A percentile compares a stretch with the other conserved stretches of the same genome.
phyloP scores from a whole-genome alignment of 2,329 filamentous ascomycete species.

The Clonostachys solani region DNA sequence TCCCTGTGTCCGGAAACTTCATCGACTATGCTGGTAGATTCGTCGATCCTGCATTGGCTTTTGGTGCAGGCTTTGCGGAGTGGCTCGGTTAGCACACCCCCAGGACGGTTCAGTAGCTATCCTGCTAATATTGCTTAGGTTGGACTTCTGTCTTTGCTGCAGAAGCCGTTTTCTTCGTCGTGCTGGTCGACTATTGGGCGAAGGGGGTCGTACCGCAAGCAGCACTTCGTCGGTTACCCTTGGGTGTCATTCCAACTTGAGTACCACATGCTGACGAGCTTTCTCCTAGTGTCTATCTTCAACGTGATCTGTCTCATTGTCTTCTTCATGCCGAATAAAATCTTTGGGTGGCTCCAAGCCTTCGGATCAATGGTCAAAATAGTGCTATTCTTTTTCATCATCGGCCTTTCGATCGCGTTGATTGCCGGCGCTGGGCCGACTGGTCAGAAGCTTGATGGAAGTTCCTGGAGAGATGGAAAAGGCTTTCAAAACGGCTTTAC shows the following conservation, averaged over 20 bases:
- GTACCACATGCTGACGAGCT: neutral
- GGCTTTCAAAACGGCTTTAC: too few relatives aligned
- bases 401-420: neutral
- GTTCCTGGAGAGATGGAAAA: neutral
- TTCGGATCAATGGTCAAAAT: too few relatives aligned
- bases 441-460: neutral
- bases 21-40: slow-evolving; percentile 59
- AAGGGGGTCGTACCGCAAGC: too few relatives aligned
- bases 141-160: slow-evolving; percentile 39
- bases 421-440: neutral
- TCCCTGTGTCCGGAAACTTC: slow-evolving; percentile 59
- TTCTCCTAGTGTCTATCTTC: too few relatives aligned
- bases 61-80: slow-evolving; percentile 47
- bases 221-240: too few relatives aligned
- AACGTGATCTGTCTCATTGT: too few relatives aligned
- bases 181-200: slow-evolving; percentile 40
- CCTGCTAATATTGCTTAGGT: too few relatives aligned
- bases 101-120: too few relatives aligned
- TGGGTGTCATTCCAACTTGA: too few relatives aligned
- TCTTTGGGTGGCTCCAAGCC: too few relatives aligned
- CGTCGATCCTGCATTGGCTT: slow-evolving; percentile 49
- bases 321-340: too few relatives aligned
- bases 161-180: slow-evolving; percentile 47
- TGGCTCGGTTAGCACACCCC: slow-evolving; percentile 25
- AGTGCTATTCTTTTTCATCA: neutral